Conservation (phyloP, 306 rosid genomes). For the Medicago lupulina region DNA sequence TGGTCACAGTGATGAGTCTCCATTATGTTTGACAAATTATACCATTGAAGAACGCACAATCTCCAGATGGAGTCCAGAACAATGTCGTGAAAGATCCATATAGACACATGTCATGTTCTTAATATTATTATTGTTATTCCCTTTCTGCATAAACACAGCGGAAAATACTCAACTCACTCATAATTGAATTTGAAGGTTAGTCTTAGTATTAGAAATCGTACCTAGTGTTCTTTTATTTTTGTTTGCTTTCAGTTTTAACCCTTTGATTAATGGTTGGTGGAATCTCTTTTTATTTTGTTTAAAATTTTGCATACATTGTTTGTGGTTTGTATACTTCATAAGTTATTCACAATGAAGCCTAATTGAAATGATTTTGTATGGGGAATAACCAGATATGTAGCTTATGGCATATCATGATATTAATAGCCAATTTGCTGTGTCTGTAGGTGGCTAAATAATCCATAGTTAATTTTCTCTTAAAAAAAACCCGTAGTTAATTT, state of each 20-base stretch:
- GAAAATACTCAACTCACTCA: not conserved
- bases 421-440: too few relatives aligned
- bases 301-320: not conserved
- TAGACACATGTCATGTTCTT: conserved; percentile 6
- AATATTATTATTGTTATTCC: not conserved
- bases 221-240: not conserved
- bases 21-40: conserved; percentile 49
- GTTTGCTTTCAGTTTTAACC: too few relatives aligned
- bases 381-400: too few relatives aligned
- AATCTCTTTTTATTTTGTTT: too few relatives aligned
- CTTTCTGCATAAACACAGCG: not conserved
- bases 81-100: conserved; percentile 55
- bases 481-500: too few relatives aligned
- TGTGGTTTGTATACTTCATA: not conserved
- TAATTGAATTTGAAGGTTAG: conserved; percentile 9
- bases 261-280: too few relatives aligned
- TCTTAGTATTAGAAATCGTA: not conserved
- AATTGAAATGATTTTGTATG: not conserved
- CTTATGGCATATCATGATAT: too few relatives aligned
- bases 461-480: too few relatives aligned
- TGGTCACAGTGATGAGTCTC: conserved; percentile 48
- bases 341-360: not conserved
- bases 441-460: too few relatives aligned
- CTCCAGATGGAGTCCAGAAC: conserved; percentile 69
- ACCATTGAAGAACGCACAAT: conserved; percentile 54